Evolutionary conservation across 148 eudicot genomes (phyloP).

Genomic region (Salicornia ramosissima): DNA sequence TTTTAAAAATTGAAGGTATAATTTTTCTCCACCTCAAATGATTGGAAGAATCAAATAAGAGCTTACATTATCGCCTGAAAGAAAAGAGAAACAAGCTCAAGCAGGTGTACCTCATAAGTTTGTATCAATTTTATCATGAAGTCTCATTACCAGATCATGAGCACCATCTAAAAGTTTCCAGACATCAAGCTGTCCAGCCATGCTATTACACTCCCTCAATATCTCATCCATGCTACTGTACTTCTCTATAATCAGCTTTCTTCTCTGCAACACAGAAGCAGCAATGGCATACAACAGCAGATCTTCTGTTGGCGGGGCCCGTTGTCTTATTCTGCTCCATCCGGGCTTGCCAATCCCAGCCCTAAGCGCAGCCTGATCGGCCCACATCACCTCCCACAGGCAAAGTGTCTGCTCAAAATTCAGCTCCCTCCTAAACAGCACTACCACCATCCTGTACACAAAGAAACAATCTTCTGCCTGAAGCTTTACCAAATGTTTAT

Average conservation of each 20-base stretch:
- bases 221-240: slow-evolving; percentile 97
- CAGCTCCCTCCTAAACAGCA: slow-evolving; percentile 82
- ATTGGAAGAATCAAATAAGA: slow-evolving; percentile 9
- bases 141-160: slow-evolving; percentile 76
- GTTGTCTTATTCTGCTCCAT: slow-evolving; percentile 84
- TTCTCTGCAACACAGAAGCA: slow-evolving; percentile 86
- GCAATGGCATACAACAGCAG: slow-evolving; percentile 84
- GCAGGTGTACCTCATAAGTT: slow-evolving; percentile 15
- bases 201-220: slow-evolving; percentile 80
- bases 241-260: slow-evolving; percentile 84
- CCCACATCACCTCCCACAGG: slow-evolving; percentile 99
- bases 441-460: slow-evolving; percentile 98
- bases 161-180: slow-evolving; percentile 97
- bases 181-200: slow-evolving; percentile 93
- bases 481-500: slow-evolving; percentile 81
- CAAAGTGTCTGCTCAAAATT: slow-evolving; percentile 86
- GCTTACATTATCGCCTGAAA: not conserved
- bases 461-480: slow-evolving; percentile 97
- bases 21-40: not conserved
- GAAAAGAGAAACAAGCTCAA: not conserved
- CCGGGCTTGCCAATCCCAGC: slow-evolving; percentile 88
- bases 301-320: slow-evolving; percentile 95
- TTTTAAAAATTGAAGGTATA: not conserved
- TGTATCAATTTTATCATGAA: slow-evolving; percentile 73
- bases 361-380: slow-evolving; percentile 88